Conservation (phyloP, 1,139 yeast species). For the Candida pseudoviswanathii region DNA sequence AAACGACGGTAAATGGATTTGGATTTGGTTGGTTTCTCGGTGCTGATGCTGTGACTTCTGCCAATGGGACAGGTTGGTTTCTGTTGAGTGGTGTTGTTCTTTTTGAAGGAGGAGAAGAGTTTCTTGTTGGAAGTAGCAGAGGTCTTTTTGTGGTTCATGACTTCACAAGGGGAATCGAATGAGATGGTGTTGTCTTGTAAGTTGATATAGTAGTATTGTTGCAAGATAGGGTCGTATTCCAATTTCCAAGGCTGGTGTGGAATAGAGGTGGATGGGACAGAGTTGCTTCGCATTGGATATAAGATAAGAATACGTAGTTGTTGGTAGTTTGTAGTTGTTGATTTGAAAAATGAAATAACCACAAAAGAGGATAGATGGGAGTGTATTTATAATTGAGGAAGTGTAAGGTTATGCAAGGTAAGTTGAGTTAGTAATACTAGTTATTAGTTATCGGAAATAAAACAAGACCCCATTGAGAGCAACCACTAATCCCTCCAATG, state of each 20-base stretch:
- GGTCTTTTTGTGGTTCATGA: slow-evolving; percentile 18
- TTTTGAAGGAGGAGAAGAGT: slow-evolving; percentile 3
- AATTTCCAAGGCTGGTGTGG: slow-evolving; percentile 22
- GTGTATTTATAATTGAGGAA: too few species aligned
- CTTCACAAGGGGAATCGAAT: slow-evolving; percentile 48
- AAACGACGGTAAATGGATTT: slow-evolving; percentile 16
- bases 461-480: too few species aligned
- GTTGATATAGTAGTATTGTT: slow-evolving; percentile 42
- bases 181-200: slow-evolving; percentile 32
- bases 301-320: background rate
- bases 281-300: background rate
- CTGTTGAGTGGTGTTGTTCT: background rate
- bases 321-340: background rate
- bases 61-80: background rate
- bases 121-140: background rate
- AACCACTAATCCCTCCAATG: too few species aligned
- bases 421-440: too few species aligned
- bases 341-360: background rate
- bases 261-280: background rate
- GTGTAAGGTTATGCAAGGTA: too few species aligned
- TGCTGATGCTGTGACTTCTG: background rate
- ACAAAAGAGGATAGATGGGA: background rate
- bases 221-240: slow-evolving; percentile 34
- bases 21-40: background rate
- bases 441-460: too few species aligned